phyloP scores from a whole-genome alignment of 768 basidiomycete species.

The Lactarius quietus region DNA sequence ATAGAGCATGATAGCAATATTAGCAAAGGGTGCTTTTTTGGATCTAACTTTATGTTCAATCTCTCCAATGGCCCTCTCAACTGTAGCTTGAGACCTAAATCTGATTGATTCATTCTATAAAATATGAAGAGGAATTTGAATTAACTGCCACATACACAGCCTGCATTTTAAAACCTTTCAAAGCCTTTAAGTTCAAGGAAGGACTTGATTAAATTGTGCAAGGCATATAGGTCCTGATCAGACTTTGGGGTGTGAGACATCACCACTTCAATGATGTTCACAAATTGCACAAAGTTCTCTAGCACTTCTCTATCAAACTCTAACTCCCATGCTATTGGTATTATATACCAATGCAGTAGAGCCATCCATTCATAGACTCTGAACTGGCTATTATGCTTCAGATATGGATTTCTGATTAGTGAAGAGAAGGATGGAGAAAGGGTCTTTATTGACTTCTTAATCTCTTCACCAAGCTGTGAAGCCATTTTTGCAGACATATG shows the following conservation, averaged over 20 bases:
- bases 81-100: conserved; percentile 23
- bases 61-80: conserved; percentile 4
- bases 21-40: conserved; percentile 2
- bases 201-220: neutral
- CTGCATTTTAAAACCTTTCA: conserved; percentile 7
- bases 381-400: too few relatives aligned
- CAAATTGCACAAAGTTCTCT: conserved; percentile 4
- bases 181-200: conserved; percentile 1
- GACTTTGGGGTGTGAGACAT: neutral
- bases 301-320: conserved; percentile 17
- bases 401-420: neutral
- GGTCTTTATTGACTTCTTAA: neutral
- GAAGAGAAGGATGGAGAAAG: neutral
- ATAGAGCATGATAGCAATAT: neutral
- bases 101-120: conserved; percentile 38
- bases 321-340: neutral
- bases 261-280: neutral
- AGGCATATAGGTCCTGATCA: neutral
- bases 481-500: neutral
- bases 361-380: too few relatives aligned
- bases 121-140: conserved; percentile 27
- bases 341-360: neutral
- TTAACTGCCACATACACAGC: conserved; percentile 1
- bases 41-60: neutral
- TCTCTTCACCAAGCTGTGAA: conserved; percentile 6